A percentile compares a stretch with the other conserved stretches of the same genome.
These are phyloP conservation scores for Sphagnum tenellum DNA, from an alignment of 225 moss, liverwort and hornwort genomes.

Conservation along the genomic window DNA sequence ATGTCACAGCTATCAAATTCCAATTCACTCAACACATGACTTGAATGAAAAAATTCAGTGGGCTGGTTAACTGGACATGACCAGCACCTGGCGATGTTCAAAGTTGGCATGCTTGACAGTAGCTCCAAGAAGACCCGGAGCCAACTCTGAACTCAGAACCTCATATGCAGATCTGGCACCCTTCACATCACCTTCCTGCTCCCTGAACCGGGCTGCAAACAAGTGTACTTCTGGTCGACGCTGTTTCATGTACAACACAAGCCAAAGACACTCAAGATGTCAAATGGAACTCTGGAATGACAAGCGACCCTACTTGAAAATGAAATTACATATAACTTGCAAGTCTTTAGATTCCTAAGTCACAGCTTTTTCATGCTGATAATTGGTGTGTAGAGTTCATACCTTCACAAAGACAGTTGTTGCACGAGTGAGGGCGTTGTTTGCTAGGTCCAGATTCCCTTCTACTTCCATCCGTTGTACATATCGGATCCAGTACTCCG, in stretches of 20 bases:
- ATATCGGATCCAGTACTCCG: slow-evolving; percentile 87
- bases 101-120: slow-evolving; percentile 88
- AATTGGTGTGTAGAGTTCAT: neutral
- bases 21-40: too few species aligned
- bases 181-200: slow-evolving; percentile 67
- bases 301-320: too few species aligned
- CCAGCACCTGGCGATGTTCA: slow-evolving; percentile 73
- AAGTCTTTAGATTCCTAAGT: too few species aligned
- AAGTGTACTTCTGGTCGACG: slow-evolving; percentile 87
- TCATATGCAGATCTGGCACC: slow-evolving; percentile 68
- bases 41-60: too few species aligned
- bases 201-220: slow-evolving; percentile 79
- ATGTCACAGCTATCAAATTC: too few species aligned
- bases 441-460: slow-evolving; percentile 49
- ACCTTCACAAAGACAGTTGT: slow-evolving; percentile 84
- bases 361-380: too few species aligned
- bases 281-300: too few species aligned
- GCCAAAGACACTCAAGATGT: too few species aligned
- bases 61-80: too few species aligned
- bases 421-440: slow-evolving; percentile 56
- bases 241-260: slow-evolving; percentile 19
- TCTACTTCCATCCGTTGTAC: slow-evolving; percentile 68
- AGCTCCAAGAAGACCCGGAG: slow-evolving; percentile 79
- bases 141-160: slow-evolving; percentile 59
- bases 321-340: too few species aligned